These are phyloP conservation scores for Tulasnella sp. DNA, from an alignment of 768 basidiomycete genomes.

Conservation along the genomic window DNA sequence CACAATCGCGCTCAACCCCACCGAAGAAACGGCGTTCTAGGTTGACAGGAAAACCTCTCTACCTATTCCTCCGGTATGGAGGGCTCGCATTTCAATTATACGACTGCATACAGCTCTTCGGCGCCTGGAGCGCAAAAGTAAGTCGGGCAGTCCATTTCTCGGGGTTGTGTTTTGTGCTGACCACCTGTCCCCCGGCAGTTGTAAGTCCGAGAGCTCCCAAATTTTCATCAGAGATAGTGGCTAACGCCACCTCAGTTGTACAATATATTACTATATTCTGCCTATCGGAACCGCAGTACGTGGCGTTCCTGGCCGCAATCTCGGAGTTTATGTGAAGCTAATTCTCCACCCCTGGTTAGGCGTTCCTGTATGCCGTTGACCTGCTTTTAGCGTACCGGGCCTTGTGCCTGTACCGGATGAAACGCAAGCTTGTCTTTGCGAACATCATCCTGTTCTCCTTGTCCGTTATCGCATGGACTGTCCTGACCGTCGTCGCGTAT, in stretches of 20 bases:
- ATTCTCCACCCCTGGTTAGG: background rate
- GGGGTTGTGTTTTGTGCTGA: background rate
- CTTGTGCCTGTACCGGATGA: conserved; percentile 27
- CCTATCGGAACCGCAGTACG: conserved; percentile 23
- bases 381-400: conserved; percentile 27
- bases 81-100: conserved; percentile 24
- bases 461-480: background rate
- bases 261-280: conserved; percentile 17
- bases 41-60: conserved; percentile 24
- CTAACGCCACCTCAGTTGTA: conserved; percentile 12
- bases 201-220: background rate
- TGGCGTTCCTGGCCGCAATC: background rate
- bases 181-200: background rate
- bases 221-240: background rate
- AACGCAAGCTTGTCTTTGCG: conserved; percentile 14
- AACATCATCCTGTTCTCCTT: conserved; percentile 1
- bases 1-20: background rate
- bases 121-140: conserved; percentile 20
- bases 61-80: conserved; percentile 25
- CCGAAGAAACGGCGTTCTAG: conserved; percentile 18
- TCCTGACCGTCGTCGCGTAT: background rate
- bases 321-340: background rate
- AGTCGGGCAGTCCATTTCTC: background rate
- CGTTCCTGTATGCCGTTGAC: conserved; percentile 25
- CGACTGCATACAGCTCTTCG: conserved; percentile 16